Conservation (phyloP, 208 protist genomes). For the Acanthamoeba royreba region DNA sequence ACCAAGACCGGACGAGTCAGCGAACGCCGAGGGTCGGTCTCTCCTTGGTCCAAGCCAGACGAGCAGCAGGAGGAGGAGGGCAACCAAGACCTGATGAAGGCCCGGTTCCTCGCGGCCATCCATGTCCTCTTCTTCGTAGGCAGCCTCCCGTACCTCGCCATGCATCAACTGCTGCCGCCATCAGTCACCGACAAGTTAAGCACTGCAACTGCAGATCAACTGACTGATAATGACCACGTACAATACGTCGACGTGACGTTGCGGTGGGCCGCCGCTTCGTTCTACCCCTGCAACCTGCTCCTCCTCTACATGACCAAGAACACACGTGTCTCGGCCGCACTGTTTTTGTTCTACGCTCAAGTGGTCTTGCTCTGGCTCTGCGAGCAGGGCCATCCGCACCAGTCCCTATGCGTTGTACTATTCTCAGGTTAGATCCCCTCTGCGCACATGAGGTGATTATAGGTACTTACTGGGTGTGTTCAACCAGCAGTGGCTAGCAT, state of each 20-base stretch:
- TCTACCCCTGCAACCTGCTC: background rate
- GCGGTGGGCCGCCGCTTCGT: background rate
- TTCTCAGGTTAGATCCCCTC: background rate
- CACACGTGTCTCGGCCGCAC: background rate
- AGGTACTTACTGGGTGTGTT: background rate
- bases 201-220: too few species aligned
- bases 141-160: background rate
- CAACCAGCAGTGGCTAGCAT: background rate
- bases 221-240: background rate
- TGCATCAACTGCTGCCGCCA: background rate
- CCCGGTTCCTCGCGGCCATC: background rate
- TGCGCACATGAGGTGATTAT: background rate
- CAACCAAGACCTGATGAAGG: background rate
- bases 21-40: too few species aligned
- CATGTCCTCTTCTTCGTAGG: background rate
- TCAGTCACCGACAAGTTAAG: too few species aligned
- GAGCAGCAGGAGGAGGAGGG: background rate
- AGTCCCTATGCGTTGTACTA: background rate
- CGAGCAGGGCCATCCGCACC: background rate
- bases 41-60: too few species aligned
- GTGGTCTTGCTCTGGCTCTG: background rate
- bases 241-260: background rate
- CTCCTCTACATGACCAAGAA: background rate
- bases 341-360: background rate
- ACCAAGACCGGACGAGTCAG: too few species aligned